Base-by-base conservation (phyloP, 2,329 filamentous ascomycete genomes). In the Chaetomiaceae sp. region DNA sequence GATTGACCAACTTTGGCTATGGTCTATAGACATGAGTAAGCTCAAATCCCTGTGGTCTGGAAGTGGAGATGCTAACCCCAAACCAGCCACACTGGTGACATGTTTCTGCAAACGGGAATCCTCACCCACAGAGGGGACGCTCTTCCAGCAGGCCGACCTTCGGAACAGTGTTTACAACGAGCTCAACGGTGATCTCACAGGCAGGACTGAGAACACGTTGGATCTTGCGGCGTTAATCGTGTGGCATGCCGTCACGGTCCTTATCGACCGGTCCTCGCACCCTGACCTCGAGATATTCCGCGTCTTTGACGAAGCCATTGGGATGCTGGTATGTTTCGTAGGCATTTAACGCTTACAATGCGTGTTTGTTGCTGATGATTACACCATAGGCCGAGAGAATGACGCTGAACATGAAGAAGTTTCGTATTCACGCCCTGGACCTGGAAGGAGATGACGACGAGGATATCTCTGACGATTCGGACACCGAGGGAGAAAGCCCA, bases 1-100 rank as follows among this genome's bases (percentile, higher is more conserved):
- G 80, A 79, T 86, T 0, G 83, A 86, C 53, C 82, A 86, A 60
- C 65, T 86, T 1, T 86, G 82, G 82, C 64, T 85, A 0, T 81
- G 78, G 78, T 75, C 73, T 0, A 71, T 81, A n/a, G 73, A 80
- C 50, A 75, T 70, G 14, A 75, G 77, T 79, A 62, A 67, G 75
- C 67, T 2, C 10, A 11, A 9, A 23, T 6, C 1, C 5, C 16
- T 7, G 25, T 25, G 30, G 5, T 25, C 48, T 25, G 9, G 1
- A 0, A 0, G 0, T 10, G 18, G 23, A 10, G 4, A 1, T 1
- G 2, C 21, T 45, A 23, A 54, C 42, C 10, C 3, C 2, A 5
- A 16, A 2, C 13, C 27, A 79, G 76, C 73, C 16, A 81, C 77
- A 0, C 57, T 82, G 6, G 63, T 76, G 2, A 79, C 79, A 0